A percentile compares a stretch with the other conserved stretches of the same genome.
These are phyloP conservation scores for Termitomyces sp. DNA, from an alignment of 768 basidiomycete species.

Conservation along the genomic window DNA sequence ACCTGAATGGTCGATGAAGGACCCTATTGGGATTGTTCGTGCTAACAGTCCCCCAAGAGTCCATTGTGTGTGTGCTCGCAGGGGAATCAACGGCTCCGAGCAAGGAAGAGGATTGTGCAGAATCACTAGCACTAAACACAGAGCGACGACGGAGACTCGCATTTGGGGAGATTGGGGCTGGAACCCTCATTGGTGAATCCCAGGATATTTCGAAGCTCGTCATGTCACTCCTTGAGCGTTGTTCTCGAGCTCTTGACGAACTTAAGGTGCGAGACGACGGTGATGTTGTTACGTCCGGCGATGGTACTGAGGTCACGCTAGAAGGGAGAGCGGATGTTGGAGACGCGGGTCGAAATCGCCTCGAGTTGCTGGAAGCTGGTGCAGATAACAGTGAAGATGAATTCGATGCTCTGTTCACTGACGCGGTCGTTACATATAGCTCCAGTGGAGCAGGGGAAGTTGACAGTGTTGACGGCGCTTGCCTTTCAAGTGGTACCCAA, in stretches of 20 bases:
- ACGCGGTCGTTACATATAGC: background rate
- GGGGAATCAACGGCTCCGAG: background rate
- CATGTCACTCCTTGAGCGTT: background rate
- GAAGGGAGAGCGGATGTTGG: background rate
- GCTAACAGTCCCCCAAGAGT: conserved; percentile 17
- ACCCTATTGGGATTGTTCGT: background rate
- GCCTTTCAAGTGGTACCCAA: background rate
- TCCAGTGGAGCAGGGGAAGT: background rate
- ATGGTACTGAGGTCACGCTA: background rate
- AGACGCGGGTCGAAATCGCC: background rate
- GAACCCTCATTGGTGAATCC: background rate
- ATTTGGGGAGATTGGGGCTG: background rate
- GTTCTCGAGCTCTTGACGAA: conserved; percentile 1
- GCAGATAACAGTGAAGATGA: background rate
- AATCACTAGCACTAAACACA: background rate
- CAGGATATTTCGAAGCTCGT: background rate
- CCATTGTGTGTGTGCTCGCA: conserved; percentile 1
- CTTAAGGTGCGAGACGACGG: background rate
- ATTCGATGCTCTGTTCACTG: background rate
- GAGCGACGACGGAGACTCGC: conserved; percentile 3
- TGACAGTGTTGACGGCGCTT: background rate
- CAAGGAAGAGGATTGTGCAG: background rate
- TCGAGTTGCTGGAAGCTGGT: background rate
- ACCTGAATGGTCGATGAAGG: conserved; percentile 3
- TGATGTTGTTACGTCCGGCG: background rate